phyloP scores from a whole-genome alignment of 148 eudicot species.

The Amaranthus cruentus region DNA sequence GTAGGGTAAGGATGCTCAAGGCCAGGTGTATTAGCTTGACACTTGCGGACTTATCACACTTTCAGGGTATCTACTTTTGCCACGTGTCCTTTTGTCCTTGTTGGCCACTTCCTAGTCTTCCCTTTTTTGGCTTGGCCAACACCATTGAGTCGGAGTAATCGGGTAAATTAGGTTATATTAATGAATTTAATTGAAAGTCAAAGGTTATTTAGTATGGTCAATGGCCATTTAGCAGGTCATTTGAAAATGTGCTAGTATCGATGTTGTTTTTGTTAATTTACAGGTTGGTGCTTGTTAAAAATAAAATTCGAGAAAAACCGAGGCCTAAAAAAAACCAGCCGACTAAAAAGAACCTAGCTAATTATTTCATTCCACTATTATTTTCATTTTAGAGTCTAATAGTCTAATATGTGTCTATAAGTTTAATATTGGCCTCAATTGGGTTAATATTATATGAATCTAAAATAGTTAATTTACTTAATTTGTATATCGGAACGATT shows the following conservation, averaged over 20 bases:
- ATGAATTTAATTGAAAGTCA: background rate
- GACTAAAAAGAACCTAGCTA: too few relatives aligned
- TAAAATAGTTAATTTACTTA: too few relatives aligned
- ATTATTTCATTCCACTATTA: too few relatives aligned
- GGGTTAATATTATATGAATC: too few relatives aligned
- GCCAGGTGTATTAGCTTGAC: constrained; percentile 24
- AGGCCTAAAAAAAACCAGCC: too few relatives aligned
- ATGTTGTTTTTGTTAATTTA: background rate
- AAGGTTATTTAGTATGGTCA: background rate
- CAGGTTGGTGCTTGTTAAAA: too few relatives aligned
- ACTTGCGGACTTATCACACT: constrained; percentile 9
- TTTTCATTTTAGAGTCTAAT: too few relatives aligned
- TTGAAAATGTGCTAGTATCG: background rate
- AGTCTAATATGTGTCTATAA: too few relatives aligned
- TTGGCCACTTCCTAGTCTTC: constrained; percentile 12
- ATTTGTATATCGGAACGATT: too few relatives aligned
- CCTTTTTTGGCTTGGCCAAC: background rate
- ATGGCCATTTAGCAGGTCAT: background rate
- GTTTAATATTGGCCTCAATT: too few relatives aligned
- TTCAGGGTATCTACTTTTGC: constrained; percentile 12
- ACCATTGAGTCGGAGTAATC: background rate
- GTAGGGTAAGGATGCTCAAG: constrained; percentile 2
- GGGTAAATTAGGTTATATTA: background rate
- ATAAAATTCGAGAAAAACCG: too few relatives aligned
- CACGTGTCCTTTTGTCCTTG: constrained; percentile 21